Base-by-base conservation (phyloP, 2,329 filamentous ascomycete genomes). In the Sclerotinia glacialis region DNA sequence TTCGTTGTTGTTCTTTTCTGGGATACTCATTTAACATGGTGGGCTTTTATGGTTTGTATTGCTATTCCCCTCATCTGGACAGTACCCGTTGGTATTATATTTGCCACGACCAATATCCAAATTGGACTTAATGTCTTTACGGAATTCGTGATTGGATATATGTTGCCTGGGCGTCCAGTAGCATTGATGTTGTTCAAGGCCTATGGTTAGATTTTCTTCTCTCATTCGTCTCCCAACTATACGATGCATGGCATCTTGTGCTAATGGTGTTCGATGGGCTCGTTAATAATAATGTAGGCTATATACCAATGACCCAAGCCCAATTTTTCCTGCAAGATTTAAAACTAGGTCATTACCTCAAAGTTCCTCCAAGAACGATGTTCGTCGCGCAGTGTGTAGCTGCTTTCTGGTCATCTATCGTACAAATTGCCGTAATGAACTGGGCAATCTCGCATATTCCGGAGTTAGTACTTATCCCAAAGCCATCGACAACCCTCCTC, bases 351-450 rank as follows among this genome's bases (percentile, higher is more conserved):
- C 79, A 82, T 71, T 81, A 81, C 68, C 82, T 84, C 80, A 84
- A 83, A 58, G 68, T 47, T 12, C 37, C 62, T 21, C 49, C 50
- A 11, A 86, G 84, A 53, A 79, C 82, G 2, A 81, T 82, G 2
- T 90, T 90, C 77, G 81, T 84, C 77, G 82, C 83, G 3, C 88
- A 90, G 74, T 44, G 37, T 42, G 93, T 90, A 76, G 81, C 83
- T 0, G 68, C 66, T 62, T 80, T 84, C 70, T 86, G 85, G 0
- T 52, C 44, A 12, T 52, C 44, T 5, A 83, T 89, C 70, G 83
- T 90, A 60, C 87, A 90, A 75, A 83, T 90, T 65, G 76, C 81
- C 7, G 85, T 89, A 2, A 80, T 89, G 68, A 89, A 89, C 72
- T 80, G 85, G 64, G 83, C 86, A 0, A 80, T 89, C 26, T 77